phyloP scores from a whole-genome alignment of 1,284 basidiomycete species.

The Grifola frondosa region DNA sequence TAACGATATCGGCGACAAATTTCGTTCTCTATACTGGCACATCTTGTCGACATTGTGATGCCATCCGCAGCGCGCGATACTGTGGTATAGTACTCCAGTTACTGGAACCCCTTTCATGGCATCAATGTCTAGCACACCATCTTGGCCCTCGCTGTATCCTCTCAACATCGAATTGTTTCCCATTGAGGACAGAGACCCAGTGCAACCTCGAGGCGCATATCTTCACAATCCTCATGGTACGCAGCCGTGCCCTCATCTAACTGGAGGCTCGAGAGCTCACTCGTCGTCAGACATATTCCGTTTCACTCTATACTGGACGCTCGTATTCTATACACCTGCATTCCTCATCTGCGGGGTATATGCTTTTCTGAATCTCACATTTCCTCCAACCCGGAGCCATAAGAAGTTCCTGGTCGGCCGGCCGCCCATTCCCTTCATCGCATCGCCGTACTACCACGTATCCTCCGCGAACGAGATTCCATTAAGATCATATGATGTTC shows the following conservation, averaged over 20 bases:
- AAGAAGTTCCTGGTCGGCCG: slow-evolving; percentile 12
- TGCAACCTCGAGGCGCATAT: slow-evolving; percentile 33
- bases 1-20: too few relatives aligned
- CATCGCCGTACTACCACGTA: slow-evolving; percentile 16
- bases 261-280: background rate
- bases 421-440: slow-evolving; percentile 10
- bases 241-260: slow-evolving; percentile 10
- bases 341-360: slow-evolving; percentile 69
- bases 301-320: slow-evolving; percentile 85
- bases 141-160: slow-evolving; percentile 50
- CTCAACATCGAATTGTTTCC: slow-evolving; percentile 41
- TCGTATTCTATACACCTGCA: slow-evolving; percentile 71
- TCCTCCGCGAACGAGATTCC: slow-evolving; percentile 15
- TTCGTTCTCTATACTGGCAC: too few relatives aligned
- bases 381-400: slow-evolving; percentile 40
- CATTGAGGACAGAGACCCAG: slow-evolving; percentile 37
- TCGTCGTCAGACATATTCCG: slow-evolving; percentile 64
- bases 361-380: slow-evolving; percentile 69
- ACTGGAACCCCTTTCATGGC: too few relatives aligned
- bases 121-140: slow-evolving; percentile 26
- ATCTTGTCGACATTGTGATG: too few relatives aligned
- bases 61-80: too few relatives aligned
- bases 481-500: slow-evolving; percentile 11
- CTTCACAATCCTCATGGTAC: slow-evolving; percentile 33
- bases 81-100: too few relatives aligned